Base-by-base conservation (phyloP, 2,329 filamentous ascomycete genomes). In the Tricladium varicosporioides region DNA sequence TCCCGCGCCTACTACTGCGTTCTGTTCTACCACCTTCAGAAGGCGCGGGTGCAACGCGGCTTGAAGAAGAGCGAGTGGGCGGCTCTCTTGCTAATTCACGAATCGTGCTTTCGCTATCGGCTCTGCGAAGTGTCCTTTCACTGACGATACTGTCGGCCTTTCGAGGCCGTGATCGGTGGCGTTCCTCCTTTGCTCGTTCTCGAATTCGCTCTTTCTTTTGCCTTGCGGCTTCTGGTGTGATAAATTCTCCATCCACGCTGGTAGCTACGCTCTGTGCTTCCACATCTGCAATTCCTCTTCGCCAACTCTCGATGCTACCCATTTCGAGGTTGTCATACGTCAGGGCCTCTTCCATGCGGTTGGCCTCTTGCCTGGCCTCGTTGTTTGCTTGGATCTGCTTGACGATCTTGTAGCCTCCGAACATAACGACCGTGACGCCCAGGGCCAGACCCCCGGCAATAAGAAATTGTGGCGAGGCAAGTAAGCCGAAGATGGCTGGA, bases 351-450 rank as follows among this genome's bases (percentile, higher is more conserved):
- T 68, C 65, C 54, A 65, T 62, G 0, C 58, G 58, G 48, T 60
- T 62, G 5, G 63, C 63, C n/a, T 67, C 56, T 14, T 58, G 60
- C 40, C 60, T 61, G 2, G 57, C 58, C n/a, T 57, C 65, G 36
- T 67, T 64, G 54, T 74, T 74, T 13, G 70, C 76, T 67, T 78
- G 77, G 63, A 97, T 90, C 65, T 86, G 87, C 79, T 97, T 95
- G 74, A 99, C 86, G 71, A 99, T 97, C 76, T 96, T 97, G 82
- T 91, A 97, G 5, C 94, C 93, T 53, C 94, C 94, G 59, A 99
- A 91, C 71, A 94, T 92, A 67, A 99, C 91, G 8, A 97, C 86
- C 0, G 94, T 97, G n/a, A 96, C 87, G 13, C 94, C 94, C 0
- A 96, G 86, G 0, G 89, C 91, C 13, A 96, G 85, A 45, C 92